Percentiles rank a stretch among this genome's conserved stretches.
Conservation (phyloP, 2,329 filamentous ascomycete species). For the Cladobotryum mycophilum region DNA sequence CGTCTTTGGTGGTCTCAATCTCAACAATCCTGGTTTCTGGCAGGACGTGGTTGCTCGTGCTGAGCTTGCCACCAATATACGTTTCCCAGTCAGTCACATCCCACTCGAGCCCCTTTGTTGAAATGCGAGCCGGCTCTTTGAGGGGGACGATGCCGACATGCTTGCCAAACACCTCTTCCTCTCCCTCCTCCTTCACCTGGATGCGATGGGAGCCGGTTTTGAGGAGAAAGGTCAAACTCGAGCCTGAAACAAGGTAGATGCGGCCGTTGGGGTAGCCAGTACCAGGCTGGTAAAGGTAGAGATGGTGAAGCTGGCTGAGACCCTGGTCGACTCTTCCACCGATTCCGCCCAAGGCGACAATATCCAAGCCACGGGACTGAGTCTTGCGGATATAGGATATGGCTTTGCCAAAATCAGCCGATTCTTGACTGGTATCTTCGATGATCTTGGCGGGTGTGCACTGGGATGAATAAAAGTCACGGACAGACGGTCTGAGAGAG, state of each 20-base stretch:
- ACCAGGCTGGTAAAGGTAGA: constrained; percentile 58
- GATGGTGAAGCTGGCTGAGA: constrained; percentile 79
- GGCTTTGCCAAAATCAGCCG: constrained; percentile 87
- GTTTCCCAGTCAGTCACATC: constrained; percentile 80
- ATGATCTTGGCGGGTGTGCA: constrained; percentile 51
- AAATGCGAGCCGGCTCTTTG: constrained; percentile 70
- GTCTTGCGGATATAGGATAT: constrained; percentile 50
- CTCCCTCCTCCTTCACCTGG: constrained; percentile 48
- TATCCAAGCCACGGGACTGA: constrained; percentile 41
- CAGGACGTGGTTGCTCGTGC: constrained; percentile 73
- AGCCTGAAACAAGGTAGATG: constrained; percentile 74
- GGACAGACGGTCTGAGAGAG: constrained; percentile 60
- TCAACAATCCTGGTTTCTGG: constrained; percentile 53
- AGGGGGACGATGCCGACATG: constrained; percentile 84
- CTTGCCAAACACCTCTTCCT: constrained; percentile 57
- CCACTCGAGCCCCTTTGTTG: constrained; percentile 80
- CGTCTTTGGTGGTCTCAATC: constrained; percentile 55
- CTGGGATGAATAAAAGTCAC: constrained; percentile 58
- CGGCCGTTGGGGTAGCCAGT: constrained; percentile 45
- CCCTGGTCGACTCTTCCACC: constrained; percentile 91
- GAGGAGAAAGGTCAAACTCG: constrained; percentile 79
- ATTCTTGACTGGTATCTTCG: constrained; percentile 72
- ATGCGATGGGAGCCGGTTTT: constrained; percentile 62
- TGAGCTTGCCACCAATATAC: constrained; percentile 64
- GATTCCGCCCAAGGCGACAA: constrained; percentile 78